These are phyloP conservation scores for Curvularia verruculosa DNA, from an alignment of 2,329 filamentous ascomycete species.

Conservation along the genomic window DNA sequence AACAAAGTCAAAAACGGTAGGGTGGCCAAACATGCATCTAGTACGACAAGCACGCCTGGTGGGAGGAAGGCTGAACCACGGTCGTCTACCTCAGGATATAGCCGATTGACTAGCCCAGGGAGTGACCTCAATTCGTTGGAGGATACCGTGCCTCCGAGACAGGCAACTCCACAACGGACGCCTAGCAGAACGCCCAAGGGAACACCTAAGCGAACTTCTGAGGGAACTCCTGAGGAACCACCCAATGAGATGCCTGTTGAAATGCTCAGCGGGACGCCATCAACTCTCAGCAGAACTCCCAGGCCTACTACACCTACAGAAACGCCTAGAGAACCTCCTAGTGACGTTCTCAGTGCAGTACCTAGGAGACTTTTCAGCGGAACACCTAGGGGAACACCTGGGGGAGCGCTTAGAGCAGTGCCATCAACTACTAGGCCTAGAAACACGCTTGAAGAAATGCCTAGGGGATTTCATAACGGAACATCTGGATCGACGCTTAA, in stretches of 20 bases:
- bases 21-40: background rate
- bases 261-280: background rate
- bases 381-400: too few species aligned
- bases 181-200: background rate
- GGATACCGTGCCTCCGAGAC: background rate
- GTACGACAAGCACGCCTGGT: background rate
- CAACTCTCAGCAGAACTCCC: too few species aligned
- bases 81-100: background rate
- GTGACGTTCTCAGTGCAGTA: too few species aligned
- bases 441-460: too few species aligned
- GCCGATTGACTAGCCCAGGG: background rate
- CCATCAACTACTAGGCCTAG: too few species aligned
- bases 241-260: background rate
- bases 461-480: too few species aligned
- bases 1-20: background rate
- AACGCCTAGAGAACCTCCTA: background rate
- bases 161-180: background rate
- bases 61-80: background rate
- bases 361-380: too few species aligned
- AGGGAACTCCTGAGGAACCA: too few species aligned
- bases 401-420: too few species aligned
- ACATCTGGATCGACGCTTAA: too few species aligned
- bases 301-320: background rate
- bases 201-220: background rate
- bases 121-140: background rate